phyloP scores from a whole-genome alignment of 1,139 yeast species.

The Hyphopichia burtonii region DNA sequence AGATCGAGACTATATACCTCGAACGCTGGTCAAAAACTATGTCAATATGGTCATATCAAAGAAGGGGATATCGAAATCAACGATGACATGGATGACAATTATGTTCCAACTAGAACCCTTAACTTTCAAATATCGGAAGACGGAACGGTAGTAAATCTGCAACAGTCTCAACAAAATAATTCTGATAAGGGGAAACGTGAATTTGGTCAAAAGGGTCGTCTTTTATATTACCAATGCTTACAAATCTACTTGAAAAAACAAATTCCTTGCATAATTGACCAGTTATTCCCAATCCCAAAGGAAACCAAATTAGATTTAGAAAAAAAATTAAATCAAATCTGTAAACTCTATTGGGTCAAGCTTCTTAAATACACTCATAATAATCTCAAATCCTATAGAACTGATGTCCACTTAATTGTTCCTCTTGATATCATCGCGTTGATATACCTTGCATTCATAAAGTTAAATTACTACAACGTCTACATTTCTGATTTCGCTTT shows the following conservation, averaged over 20 bases:
- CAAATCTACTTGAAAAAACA: conserved; percentile 59
- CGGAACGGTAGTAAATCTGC: conserved; percentile 8
- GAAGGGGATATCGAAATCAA: conserved; percentile 78
- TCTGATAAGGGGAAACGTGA: conserved; percentile 14
- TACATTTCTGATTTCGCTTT: conserved; percentile 34
- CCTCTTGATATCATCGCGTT: conserved; percentile 31
- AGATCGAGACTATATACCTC: conserved; percentile 70
- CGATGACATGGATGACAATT: conserved; percentile 65
- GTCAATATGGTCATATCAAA: conserved; percentile 87
- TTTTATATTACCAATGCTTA: conserved; percentile 46
- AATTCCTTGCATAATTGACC: conserved; percentile 17
- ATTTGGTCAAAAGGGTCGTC: conserved; percentile 55
- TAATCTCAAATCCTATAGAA: not conserved
- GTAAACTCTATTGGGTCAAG: conserved; percentile 3
- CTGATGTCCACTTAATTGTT: not conserved
- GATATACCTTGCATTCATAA: conserved; percentile 37
- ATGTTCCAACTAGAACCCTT: conserved; percentile 52
- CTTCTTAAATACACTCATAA: not conserved
- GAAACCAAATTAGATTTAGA: conserved; percentile 17
- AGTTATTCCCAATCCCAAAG: conserved; percentile 21
- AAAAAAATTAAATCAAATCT: conserved; percentile 2
- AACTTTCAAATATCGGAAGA: conserved; percentile 31
- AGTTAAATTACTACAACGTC: conserved; percentile 35
- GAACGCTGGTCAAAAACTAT: conserved; percentile 74
- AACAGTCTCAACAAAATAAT: not conserved